phyloP scores from a whole-genome alignment of 139 green algal species.

The Marvania coccoides region DNA sequence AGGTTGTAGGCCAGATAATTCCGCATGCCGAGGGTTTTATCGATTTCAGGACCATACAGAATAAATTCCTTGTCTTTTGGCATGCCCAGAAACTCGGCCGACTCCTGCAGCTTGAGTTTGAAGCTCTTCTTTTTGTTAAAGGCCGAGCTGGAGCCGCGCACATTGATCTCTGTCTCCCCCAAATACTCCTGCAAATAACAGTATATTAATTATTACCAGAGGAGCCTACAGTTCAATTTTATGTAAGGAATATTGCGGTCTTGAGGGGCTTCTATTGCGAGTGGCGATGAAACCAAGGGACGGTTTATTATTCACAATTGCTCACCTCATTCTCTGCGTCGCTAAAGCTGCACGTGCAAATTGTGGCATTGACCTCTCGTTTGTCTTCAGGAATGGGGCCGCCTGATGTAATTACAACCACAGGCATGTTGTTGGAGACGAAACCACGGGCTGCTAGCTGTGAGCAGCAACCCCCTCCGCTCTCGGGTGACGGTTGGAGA shows the following conservation, averaged over 20 bases:
- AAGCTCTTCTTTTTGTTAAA: constrained; percentile 36
- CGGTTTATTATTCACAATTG: no score
- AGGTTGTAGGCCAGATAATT: constrained; percentile 42
- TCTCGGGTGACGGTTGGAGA: no score
- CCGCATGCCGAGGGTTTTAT: constrained; percentile 33
- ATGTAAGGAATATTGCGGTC: no score
- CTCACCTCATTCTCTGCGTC: no score
- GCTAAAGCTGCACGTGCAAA: constrained; percentile 26
- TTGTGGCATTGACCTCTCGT: not conserved
- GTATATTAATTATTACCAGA: no score
- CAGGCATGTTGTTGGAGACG: constrained; percentile 27
- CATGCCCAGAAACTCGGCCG: constrained; percentile 27
- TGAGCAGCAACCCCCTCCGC: no score
- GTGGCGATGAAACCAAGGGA: no score
- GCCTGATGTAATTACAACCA: constrained; percentile 32
- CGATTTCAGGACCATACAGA: constrained; percentile 42
- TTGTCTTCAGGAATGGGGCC: constrained; percentile 17
- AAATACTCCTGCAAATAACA: no score
- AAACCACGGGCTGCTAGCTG: constrained; percentile 20
- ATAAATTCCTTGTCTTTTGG: constrained; percentile 40
- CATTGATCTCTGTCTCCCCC: no score
- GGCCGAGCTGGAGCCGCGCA: constrained; percentile 11
- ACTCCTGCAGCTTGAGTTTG: constrained; percentile 9
- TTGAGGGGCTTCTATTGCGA: no score
- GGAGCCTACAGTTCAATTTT: no score